phyloP scores from a whole-genome alignment of 192 early-diverging fungal genomes.

The Cetraspora pellucida region DNA sequence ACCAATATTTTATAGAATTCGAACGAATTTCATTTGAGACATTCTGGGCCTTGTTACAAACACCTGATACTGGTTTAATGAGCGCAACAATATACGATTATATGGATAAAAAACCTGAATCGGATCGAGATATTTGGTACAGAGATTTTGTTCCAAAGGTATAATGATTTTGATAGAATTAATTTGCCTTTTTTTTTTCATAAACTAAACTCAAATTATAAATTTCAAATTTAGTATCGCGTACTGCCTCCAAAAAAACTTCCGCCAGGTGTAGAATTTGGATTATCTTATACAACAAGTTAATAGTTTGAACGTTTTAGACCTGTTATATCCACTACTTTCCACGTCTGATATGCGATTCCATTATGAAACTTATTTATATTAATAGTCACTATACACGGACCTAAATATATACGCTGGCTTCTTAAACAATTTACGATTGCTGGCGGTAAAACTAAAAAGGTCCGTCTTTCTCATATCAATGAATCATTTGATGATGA shows the following conservation, averaged over 20 bases:
- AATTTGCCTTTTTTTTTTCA: no score
- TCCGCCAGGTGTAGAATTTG: conserved; percentile 13
- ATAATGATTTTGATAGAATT: conserved; percentile 4
- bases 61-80: conserved; percentile 47
- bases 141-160: conserved; percentile 51
- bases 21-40: conserved; percentile 46
- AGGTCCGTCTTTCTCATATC: conserved; percentile 44
- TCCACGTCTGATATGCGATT: neutral
- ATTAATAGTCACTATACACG: conserved; percentile 62
- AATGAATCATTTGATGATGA: conserved; percentile 46
- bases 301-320: neutral
- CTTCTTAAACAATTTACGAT: conserved; percentile 54
- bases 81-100: conserved; percentile 44
- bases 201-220: no score
- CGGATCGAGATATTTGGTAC: conserved; percentile 46
- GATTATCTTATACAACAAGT: conserved; percentile 46
- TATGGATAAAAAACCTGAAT: conserved; percentile 34
- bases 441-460: conserved; percentile 56
- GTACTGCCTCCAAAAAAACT: conserved; percentile 34
- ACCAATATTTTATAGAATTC: conserved; percentile 8
- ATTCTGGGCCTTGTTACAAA: conserved; percentile 45
- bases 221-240: conserved; percentile 10
- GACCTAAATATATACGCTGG: conserved; percentile 67
- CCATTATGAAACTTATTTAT: neutral
- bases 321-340: neutral